Base-by-base conservation (phyloP, 805 yeast species). In the Naumovozyma dairenensis region DNA sequence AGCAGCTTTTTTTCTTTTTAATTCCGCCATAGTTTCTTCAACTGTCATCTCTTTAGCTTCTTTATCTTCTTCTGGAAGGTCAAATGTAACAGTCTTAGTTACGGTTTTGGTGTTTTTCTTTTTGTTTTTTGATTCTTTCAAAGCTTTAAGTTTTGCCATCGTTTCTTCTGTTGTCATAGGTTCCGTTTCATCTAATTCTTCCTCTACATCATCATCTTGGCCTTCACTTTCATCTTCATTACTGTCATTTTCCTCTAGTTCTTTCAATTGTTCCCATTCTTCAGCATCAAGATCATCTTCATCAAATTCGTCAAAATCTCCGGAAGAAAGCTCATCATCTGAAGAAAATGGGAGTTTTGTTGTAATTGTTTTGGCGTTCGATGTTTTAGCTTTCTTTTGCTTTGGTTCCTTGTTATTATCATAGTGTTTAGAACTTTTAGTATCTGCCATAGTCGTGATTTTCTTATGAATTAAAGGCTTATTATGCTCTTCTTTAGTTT, bases 301-400 rank as follows among this genome's bases (percentile, higher is more conserved):
- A 29, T 60, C 60, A 31, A 59, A 63, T 3, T 59, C 65, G 33
- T 65, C 72, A 28, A 65, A 68, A 33, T 67, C 67, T 3, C 60
- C 66, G 7, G 62, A 61, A 14, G 63, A 57, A 28, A 62, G 45
- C 26, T 64, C 69, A 38, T 64, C 69, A 45, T 63, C 68, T 6
- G 62, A 54, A 3, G 67, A 62, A 42, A 59, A 61, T 20, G 64
- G 62, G 16, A 55, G 49, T 19, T 53, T 48, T 16, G 44, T 46
- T 21, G 28, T 4, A 16, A n/a, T 24, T 9, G n/a, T 20, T 29
- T 12, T 16, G 13, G 34, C 8, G 8, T 21, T 9, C 12, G 28
- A 25, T 15, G 21, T 16, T 12, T 29, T 10, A n/a, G n/a, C 18
- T 13, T 13, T n/a, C 3, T 20, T 16, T 28, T 22, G 21, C 25